Percentiles rank a stretch among this genome's conserved stretches.
phyloP scores from a whole-genome alignment of 148 eudicot species.

The Arctostaphylos glauca region DNA sequence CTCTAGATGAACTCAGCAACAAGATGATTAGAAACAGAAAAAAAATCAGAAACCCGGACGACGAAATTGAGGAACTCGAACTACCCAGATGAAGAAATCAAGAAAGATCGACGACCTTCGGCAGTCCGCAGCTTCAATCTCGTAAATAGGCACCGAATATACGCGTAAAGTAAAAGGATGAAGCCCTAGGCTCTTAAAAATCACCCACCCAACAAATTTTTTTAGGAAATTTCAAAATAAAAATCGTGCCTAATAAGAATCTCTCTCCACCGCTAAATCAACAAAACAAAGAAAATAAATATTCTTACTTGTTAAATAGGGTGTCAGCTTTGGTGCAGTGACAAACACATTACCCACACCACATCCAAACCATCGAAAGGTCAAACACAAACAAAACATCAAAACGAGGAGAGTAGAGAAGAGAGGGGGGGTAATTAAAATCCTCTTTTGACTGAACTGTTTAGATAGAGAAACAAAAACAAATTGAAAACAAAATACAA shows the following conservation, averaged over 20 bases:
- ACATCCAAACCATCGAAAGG: constrained; percentile 22
- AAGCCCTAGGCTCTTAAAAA: constrained; percentile 29
- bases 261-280: constrained; percentile 26
- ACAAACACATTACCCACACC: constrained; percentile 19
- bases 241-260: constrained; percentile 13
- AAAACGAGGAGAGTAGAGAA: neutral
- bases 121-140: constrained; percentile 24
- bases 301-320: constrained; percentile 13
- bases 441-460: constrained; percentile 19
- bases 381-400: constrained; percentile 26
- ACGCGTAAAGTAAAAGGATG: constrained; percentile 20
- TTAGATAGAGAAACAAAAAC: constrained; percentile 16
- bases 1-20: neutral
- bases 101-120: constrained; percentile 28
- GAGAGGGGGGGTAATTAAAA: constrained; percentile 16
- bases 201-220: constrained; percentile 26
- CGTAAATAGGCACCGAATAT: constrained; percentile 6
- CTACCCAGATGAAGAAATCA: constrained; percentile 34
- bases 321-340: constrained; percentile 30
- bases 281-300: constrained; percentile 13
- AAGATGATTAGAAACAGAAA: constrained; percentile 10
- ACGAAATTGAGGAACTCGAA: constrained; percentile 16
- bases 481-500: constrained; percentile 17
- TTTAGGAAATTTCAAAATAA: constrained; percentile 7
- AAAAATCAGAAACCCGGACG: constrained; percentile 29